Evolutionary conservation across 225 moss, liverwort and hornwort species (phyloP).

Genomic region (Thuidium tamariscinum): DNA sequence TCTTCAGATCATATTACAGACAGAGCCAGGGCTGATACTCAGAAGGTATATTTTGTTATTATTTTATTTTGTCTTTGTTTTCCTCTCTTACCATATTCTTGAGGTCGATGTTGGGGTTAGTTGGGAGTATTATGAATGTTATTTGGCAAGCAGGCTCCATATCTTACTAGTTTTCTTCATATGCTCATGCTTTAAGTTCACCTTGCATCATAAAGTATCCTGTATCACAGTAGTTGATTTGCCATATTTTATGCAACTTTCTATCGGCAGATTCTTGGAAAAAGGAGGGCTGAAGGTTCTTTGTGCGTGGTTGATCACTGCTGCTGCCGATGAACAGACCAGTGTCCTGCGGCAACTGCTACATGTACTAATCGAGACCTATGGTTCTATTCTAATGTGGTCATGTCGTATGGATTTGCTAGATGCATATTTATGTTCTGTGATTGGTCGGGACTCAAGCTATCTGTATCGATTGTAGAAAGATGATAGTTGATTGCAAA

Average conservation of each 20-base stretch:
- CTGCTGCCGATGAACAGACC: slow-evolving; percentile 73
- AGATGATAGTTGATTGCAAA: neutral
- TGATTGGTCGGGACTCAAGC: neutral
- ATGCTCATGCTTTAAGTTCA: neutral
- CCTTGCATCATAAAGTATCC: neutral
- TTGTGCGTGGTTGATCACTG: slow-evolving; percentile 65
- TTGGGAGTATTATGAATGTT: neutral
- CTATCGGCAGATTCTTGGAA: slow-evolving; percentile 69
- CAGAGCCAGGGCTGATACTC: slow-evolving; percentile 57
- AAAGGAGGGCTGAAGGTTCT: slow-evolving; percentile 82
- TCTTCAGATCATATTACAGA: slow-evolving; percentile 59
- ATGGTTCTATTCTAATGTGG: slow-evolving; percentile 1
- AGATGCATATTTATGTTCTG: neutral
- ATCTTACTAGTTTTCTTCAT: neutral
- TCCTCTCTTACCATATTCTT: neutral
- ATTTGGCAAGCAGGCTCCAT: neutral
- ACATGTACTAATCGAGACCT: slow-evolving; percentile 47
- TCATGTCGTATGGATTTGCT: neutral
- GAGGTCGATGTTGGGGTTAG: neutral
- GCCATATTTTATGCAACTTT: neutral
- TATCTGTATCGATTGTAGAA: neutral
- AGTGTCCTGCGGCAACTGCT: slow-evolving; percentile 58
- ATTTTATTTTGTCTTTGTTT: neutral
- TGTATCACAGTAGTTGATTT: slow-evolving; percentile 10
- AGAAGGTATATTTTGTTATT: slow-evolving; percentile 35